These are phyloP conservation scores for Hylodesmum podocarpum DNA, from an alignment of 306 rosid genomes.

Conservation along the genomic window DNA sequence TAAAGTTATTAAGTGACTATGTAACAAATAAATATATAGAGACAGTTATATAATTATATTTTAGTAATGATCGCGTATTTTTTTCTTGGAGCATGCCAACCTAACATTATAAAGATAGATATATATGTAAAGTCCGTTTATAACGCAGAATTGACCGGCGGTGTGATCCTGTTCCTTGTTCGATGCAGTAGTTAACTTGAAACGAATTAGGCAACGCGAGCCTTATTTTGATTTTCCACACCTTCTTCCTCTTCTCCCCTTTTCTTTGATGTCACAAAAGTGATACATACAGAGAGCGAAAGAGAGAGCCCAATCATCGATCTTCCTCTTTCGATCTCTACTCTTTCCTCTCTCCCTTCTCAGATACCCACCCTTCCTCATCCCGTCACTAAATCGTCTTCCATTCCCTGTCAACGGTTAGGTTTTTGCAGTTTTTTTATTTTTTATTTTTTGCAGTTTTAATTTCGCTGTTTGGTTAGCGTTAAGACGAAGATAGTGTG, in stretches of 20 bases:
- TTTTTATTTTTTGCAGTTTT: not conserved
- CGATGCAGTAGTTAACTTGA: not conserved
- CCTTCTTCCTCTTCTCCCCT: not conserved
- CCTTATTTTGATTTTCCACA: not conserved
- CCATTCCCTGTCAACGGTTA: constrained; percentile 6
- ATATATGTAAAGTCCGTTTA: constrained; percentile 17
- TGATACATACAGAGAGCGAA: constrained; percentile 8
- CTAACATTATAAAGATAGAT: too few relatives aligned
- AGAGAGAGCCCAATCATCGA: constrained; percentile 24
- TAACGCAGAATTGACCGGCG: constrained; percentile 35
- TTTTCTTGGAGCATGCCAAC: too few relatives aligned
- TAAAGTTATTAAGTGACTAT: too few relatives aligned
- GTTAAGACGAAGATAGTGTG: not conserved
- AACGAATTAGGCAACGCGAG: constrained; percentile 4
- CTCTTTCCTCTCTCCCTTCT: constrained; percentile 26
- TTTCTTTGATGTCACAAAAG: not conserved
- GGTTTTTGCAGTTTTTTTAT: not conserved
- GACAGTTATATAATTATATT: too few relatives aligned
- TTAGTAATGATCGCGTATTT: too few relatives aligned
- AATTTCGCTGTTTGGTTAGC: not conserved
- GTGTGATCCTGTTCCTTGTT: not conserved
- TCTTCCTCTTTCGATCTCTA: constrained; percentile 35
- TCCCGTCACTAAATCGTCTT: not conserved
- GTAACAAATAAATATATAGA: too few relatives aligned
- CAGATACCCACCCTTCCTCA: too few relatives aligned